Percentiles rank a stretch among this genome's conserved stretches.
Conservation (phyloP, 169 alveolate genomes). For the Plasmodium malariae region DNA sequence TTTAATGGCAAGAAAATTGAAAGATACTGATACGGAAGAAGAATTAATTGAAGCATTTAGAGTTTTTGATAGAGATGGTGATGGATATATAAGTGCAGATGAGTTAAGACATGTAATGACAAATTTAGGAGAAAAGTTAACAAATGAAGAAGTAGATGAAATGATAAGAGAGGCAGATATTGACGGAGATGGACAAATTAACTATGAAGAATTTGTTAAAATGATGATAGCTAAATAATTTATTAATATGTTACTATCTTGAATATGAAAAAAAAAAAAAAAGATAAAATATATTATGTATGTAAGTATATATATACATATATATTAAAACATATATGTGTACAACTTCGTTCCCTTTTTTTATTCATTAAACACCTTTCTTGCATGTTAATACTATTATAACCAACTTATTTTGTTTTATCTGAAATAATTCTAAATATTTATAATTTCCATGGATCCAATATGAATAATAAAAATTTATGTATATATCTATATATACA, state of each 20-base stretch:
- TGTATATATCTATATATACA: background rate
- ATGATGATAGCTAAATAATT: constrained; percentile 97
- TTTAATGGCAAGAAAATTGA: constrained; percentile 99
- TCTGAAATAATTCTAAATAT: constrained; percentile 28
- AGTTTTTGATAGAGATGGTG: constrained; percentile 98
- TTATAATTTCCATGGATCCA: background rate
- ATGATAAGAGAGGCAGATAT: constrained; percentile 99
- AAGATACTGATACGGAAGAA: constrained; percentile 99
- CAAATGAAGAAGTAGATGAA: constrained; percentile 99
- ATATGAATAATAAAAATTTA: background rate
- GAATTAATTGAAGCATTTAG: constrained; percentile 99
- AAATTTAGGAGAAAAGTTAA: constrained; percentile 97
- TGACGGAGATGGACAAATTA: constrained; percentile 99
- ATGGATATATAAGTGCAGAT: constrained; percentile 98
- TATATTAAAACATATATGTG: constrained; percentile 3
- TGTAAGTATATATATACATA: background rate
- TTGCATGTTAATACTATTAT: constrained; percentile 7
- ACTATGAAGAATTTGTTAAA: constrained; percentile 98
- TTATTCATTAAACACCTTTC: background rate
- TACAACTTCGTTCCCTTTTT: background rate
- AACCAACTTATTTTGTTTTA: constrained; percentile 28
- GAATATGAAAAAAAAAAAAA: background rate
- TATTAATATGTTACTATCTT: background rate
- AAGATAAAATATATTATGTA: constrained; percentile 2
- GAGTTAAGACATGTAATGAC: constrained; percentile 99